These are phyloP conservation scores for Amanita subjunquillea DNA, from an alignment of 768 basidiomycete genomes.

Conservation along the genomic window DNA sequence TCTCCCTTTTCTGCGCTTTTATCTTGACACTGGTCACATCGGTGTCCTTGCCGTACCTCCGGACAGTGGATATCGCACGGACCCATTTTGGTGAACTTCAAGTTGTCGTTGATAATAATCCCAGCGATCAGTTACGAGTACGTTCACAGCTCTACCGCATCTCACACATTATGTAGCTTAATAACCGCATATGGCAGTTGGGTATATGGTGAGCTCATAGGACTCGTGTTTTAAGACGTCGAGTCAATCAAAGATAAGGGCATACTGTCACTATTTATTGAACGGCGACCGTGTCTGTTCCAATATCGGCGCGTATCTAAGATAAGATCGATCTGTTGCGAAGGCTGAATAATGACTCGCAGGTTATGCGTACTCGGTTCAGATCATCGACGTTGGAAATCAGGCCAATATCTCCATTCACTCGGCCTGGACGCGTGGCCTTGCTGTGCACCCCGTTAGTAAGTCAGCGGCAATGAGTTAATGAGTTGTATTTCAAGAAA, in stretches of 20 bases:
- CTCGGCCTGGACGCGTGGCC: conserved; percentile 60
- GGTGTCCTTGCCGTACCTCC: conserved; percentile 61
- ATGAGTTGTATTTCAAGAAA: background rate
- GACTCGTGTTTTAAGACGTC: background rate
- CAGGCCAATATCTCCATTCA: conserved; percentile 32
- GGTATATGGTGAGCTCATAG: conserved; percentile 51
- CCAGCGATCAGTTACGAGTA: conserved; percentile 42
- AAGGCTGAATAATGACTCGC: background rate
- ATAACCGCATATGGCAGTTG: conserved; percentile 29
- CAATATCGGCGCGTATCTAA: conserved; percentile 27
- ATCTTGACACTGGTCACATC: conserved; percentile 59
- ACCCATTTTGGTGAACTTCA: conserved; percentile 32
- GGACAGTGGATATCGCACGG: conserved; percentile 57
- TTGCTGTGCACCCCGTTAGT: conserved; percentile 73
- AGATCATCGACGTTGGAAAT: conserved; percentile 21
- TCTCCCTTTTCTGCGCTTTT: conserved; percentile 45
- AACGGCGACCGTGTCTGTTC: conserved; percentile 39
- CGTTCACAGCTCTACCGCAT: conserved; percentile 16
- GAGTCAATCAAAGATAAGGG: conserved; percentile 29
- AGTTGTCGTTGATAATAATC: conserved; percentile 9
- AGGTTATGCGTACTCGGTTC: conserved; percentile 50
- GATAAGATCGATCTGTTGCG: background rate
- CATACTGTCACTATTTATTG: conserved; percentile 42
- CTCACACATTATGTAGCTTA: background rate
- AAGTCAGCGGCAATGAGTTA: conserved; percentile 15